Percentiles rank a stretch among this genome's conserved stretches.
Conservation (phyloP, 108 stramenopile genomes). For the Nitzschia putrida region DNA sequence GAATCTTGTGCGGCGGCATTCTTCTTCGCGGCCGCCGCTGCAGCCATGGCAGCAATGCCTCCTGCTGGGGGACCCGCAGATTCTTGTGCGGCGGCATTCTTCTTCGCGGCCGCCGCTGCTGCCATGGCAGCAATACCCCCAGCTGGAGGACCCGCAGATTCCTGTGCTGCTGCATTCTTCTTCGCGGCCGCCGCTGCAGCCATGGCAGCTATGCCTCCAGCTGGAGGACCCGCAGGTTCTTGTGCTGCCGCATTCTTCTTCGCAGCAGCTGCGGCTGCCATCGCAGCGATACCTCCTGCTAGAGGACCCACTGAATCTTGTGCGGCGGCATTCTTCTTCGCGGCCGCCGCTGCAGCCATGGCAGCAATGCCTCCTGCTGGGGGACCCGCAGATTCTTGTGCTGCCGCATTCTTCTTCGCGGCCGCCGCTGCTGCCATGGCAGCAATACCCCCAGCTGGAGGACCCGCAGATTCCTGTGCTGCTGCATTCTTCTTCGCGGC, state of each 20-base stretch:
- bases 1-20: background rate
- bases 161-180: background rate
- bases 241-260: background rate
- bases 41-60: background rate
- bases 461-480: background rate
- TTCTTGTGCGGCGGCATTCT: no score
- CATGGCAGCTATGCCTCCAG: no score
- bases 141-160: background rate
- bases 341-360: slow-evolving; percentile 15
- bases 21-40: background rate
- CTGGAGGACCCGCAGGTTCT: no score
- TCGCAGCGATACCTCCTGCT: slow-evolving; percentile 36
- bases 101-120: slow-evolving; percentile 22
- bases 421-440: slow-evolving; percentile 20
- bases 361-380: slow-evolving; percentile 24
- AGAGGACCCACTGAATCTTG: background rate
- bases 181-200: slow-evolving; percentile 15
- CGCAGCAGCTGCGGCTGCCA: slow-evolving; percentile 23
- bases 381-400: background rate
- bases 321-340: background rate
- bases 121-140: slow-evolving; percentile 28
- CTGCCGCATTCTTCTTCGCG: background rate
- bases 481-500: slow-evolving; percentile 1
- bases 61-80: no score
- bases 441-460: slow-evolving; percentile 16